Evolutionary conservation across 192 early-diverging fungal genomes (phyloP).

Genomic region (Polychytrium aggregatum): DNA sequence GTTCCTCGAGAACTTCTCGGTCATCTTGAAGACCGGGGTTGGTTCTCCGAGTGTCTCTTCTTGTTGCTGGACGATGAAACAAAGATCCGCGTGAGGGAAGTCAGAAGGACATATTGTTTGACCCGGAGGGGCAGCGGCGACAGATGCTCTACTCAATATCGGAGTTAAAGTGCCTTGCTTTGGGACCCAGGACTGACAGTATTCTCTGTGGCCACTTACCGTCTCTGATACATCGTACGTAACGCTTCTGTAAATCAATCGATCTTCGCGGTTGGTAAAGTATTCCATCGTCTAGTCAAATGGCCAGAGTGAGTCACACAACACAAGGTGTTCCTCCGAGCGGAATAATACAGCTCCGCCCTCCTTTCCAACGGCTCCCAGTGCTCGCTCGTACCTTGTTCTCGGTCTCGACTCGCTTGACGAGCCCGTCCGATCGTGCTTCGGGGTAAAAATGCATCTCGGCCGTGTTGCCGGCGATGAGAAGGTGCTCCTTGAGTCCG

Average conservation of each 20-base stretch:
- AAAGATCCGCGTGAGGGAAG: no score
- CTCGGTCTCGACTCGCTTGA: constrained; percentile 31
- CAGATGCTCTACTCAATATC: no score
- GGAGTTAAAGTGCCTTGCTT: no score
- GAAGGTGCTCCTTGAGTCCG: constrained; percentile 42
- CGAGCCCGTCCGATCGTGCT: constrained; percentile 39
- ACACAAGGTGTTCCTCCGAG: no score
- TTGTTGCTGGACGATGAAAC: no score
- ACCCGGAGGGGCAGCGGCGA: no score
- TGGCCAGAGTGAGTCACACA: background rate
- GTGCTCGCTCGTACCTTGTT: no score
- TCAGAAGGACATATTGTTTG: no score
- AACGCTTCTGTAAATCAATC: constrained; percentile 37
- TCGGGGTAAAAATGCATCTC: constrained; percentile 44
- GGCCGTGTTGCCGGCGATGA: constrained; percentile 31
- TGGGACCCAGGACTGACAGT: no score
- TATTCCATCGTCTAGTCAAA: constrained; percentile 25
- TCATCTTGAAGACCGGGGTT: constrained; percentile 48
- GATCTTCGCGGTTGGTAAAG: constrained; percentile 42
- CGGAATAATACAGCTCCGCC: no score
- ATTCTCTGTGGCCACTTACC: background rate
- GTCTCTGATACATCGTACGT: constrained; percentile 24
- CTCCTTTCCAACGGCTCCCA: no score
- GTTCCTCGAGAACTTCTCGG: constrained; percentile 42
- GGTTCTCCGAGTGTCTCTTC: no score